Evolutionary conservation across 75 land plant species (phyloP), one percentile per base, ranked within the genome.

Genomic region (Pinus albicaulis): DNA sequence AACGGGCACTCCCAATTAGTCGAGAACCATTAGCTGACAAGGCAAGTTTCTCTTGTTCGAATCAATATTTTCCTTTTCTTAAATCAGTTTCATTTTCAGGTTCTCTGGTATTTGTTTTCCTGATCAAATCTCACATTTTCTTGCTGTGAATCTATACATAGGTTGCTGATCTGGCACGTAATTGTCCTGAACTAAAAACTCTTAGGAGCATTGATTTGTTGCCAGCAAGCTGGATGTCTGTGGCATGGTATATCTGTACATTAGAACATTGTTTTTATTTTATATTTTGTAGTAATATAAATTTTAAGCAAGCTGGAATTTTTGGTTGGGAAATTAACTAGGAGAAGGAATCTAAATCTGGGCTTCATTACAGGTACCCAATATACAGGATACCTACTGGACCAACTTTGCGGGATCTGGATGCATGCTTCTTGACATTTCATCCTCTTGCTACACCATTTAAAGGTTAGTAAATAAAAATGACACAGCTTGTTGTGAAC

Each of bases 371-470:
- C 71, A 94, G 97, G 94, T 95, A 95, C 76, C 98, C 98, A 25
- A 95, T 95, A 77, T 95, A 95, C 63, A 84, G 98, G 73, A 95
- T 95, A 83, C 97, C 98, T 10, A 89, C 75, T 23, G 98, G 98
- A 64, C 91, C 92, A 22, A 95, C 96, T 0, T 82, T 95, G 64
- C 74, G 80, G 64, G 95, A 93, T 76, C 66, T 95, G 64, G 98
- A 91, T 64, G 89, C 98, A 3, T 95, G 91, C 74, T 95, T 95
- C 57, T 80, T 95, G 57, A 95, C 92, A 71, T 93, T 86, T 34
- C 94, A 95, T 79, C 82, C 81, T 48, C 85, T 95, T 41, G 82
- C 98, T 55, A 92, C 89, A 55, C 82, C 87, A n/a, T 76, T 81
- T 17, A 74, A 74, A 77, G 78, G 93, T 90, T 25, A 23, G 75